Percentiles rank a stretch among this genome's conserved stretches.
These are phyloP conservation scores for Suillus decipiens DNA, from an alignment of 768 basidiomycete genomes.

Conservation along the genomic window DNA sequence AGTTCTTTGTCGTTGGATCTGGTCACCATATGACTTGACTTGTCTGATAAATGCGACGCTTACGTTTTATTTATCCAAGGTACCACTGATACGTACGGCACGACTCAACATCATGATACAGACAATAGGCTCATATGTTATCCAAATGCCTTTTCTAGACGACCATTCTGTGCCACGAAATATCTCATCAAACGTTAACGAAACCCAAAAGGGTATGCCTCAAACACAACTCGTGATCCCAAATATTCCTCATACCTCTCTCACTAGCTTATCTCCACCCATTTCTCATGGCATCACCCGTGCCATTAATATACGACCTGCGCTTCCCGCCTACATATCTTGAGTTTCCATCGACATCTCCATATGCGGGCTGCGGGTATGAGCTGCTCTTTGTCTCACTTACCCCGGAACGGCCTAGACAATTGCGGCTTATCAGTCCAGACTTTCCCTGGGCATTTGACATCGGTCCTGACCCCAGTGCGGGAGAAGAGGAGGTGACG, in stretches of 20 bases:
- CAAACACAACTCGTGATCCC: not conserved
- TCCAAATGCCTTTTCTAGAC: not conserved
- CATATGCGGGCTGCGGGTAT: too few relatives aligned
- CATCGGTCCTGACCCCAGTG: not conserved
- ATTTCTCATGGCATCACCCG: not conserved
- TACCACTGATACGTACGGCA: not conserved
- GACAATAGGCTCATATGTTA: conserved; percentile 1
- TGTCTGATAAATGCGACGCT: not conserved
- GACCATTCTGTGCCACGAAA: not conserved
- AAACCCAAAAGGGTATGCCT: not conserved
- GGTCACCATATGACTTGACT: not conserved
- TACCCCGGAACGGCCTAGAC: not conserved
- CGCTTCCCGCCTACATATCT: not conserved
- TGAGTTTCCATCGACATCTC: not conserved
- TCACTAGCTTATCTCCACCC: not conserved
- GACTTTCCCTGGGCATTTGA: conserved; percentile 16
- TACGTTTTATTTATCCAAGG: not conserved
- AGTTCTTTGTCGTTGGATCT: not conserved
- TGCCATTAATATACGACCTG: conserved; percentile 2
- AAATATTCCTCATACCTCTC: not conserved
- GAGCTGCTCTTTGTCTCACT: too few relatives aligned
- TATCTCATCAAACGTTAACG: not conserved
- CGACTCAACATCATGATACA: not conserved
- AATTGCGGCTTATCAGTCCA: conserved; percentile 10
- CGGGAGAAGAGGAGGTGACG: not conserved